Evolutionary conservation across 2,329 filamentous ascomycete genomes (phyloP).

Genomic region (Scedosporium aurantiacum): DNA sequence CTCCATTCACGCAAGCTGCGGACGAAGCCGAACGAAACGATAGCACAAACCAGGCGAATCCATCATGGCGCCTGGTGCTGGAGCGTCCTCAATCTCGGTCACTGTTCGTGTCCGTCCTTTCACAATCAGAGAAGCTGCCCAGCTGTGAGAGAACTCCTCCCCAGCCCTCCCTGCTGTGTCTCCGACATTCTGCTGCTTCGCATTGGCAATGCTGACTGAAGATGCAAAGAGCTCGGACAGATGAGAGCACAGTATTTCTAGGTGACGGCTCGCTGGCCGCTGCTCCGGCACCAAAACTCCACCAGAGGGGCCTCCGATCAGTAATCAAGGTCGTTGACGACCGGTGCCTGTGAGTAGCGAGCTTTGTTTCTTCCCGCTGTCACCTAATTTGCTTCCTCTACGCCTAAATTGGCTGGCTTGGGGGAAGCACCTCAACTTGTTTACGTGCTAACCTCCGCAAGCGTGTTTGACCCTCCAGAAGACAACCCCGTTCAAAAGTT

Average conservation of each 20-base stretch:
- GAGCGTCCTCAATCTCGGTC: constrained; percentile 48
- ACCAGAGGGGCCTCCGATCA: constrained; percentile 74
- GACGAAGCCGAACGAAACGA: not conserved
- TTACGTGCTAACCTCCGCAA: constrained; percentile 24
- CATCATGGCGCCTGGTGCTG: constrained; percentile 22
- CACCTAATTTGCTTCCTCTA: not conserved
- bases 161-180: constrained; percentile 2
- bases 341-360: constrained; percentile 68
- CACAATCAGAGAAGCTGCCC: constrained; percentile 86
- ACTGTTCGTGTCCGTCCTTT: constrained; percentile 59
- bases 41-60: not conserved
- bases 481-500: constrained; percentile 87
- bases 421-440: not conserved
- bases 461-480: constrained; percentile 94
- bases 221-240: constrained; percentile 44
- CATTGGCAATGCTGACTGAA: not conserved
- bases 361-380: too few species aligned
- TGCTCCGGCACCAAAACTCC: constrained; percentile 71
- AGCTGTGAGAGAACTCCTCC: constrained; percentile 51
- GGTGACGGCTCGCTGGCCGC: constrained; percentile 92
- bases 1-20: not conserved
- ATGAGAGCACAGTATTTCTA: constrained; percentile 86
- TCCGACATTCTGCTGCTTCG: not conserved
- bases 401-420: not conserved
- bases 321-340: constrained; percentile 97